These are phyloP conservation scores for Scytalidium lignicola DNA, from an alignment of 2,329 filamentous ascomycete species.

Conservation along the genomic window DNA sequence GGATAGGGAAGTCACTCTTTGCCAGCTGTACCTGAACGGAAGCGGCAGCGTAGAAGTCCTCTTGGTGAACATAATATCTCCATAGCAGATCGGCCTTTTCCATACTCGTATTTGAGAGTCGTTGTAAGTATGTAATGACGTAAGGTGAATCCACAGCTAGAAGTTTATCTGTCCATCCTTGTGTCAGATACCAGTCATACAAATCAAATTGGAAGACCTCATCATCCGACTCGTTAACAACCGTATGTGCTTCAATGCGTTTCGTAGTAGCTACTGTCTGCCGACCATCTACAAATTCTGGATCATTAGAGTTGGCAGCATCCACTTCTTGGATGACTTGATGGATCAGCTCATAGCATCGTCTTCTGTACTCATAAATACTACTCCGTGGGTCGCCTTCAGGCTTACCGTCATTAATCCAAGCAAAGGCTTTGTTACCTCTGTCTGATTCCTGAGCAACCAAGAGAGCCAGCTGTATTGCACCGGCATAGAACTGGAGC, in stretches of 20 bases:
- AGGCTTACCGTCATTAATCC: slow-evolving; percentile 80
- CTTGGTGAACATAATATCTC: slow-evolving; percentile 82
- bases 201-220: slow-evolving; percentile 93
- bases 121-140: slow-evolving; percentile 79
- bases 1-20: slow-evolving; percentile 71
- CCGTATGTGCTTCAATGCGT: slow-evolving; percentile 80
- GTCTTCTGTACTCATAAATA: slow-evolving; percentile 65
- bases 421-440: slow-evolving; percentile 77
- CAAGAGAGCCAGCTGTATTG: slow-evolving; percentile 78
- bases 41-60: slow-evolving; percentile 81
- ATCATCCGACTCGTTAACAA: slow-evolving; percentile 83
- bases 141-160: slow-evolving; percentile 80
- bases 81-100: slow-evolving; percentile 87
- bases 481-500: slow-evolving; percentile 88
- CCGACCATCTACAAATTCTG: slow-evolving; percentile 72
- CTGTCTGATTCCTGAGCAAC: slow-evolving; percentile 84
- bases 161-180: slow-evolving; percentile 80
- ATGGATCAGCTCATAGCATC: slow-evolving; percentile 85
- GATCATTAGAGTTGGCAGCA: slow-evolving; percentile 59
- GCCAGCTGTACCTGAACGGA: slow-evolving; percentile 80
- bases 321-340: slow-evolving; percentile 76
- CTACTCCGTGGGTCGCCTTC: slow-evolving; percentile 62
- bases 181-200: slow-evolving; percentile 95
- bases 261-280: slow-evolving; percentile 72
- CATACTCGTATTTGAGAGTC: slow-evolving; percentile 66